Evolutionary conservation across 2,329 filamentous ascomycete genomes (phyloP), one percentile per base, ranked within the genome.

Genomic region (Kalmusia sp.): DNA sequence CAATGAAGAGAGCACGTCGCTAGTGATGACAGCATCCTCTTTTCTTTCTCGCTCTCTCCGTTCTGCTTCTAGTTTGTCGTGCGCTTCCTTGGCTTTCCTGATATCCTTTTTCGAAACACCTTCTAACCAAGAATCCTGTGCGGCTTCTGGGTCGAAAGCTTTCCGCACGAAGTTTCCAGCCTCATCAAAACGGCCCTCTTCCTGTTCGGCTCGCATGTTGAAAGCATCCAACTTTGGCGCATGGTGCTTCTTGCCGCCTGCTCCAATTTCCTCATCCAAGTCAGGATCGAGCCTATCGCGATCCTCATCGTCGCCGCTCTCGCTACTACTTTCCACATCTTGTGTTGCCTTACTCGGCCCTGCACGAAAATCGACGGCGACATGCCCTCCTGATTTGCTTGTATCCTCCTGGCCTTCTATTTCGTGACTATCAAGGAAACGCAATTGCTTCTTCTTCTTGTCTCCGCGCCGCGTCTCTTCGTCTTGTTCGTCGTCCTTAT

Each of bases 201-300:
- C 92, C 72, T 96, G 88, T 74, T 99, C 95, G 11, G 85, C 80
- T 54, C 86, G 87, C 82, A 99, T 90, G 70, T 99, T 98, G 82
- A 99, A 99, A 2, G 93, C 93, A 73, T 98, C 95, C 5, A 99
- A 83, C 72, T 95, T 91, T 1, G 95, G 95, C 1, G 95, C 95
- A 73, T 97, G 92, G 65, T 87, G 90, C 78, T 97, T 98, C 64
- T 96, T 89, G 2, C 90, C 90, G 12, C 95, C 95, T 1, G 91
- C 88, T 2, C 95, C 95, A 5, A 99, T 81, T 73, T 99, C 95
- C 49, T 93, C 89, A 62, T 97, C 95, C 14, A 96, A 71, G 15
- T 86, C 90, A 55, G 75, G 70, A 27, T 75, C 91, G 28, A 91
- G 76, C 41, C 86, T 87, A 24, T 91, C 92, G 40, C 85, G 77